Conservation (phyloP, 1,284 basidiomycete genomes). For the Xerocomus alliaceus region DNA sequence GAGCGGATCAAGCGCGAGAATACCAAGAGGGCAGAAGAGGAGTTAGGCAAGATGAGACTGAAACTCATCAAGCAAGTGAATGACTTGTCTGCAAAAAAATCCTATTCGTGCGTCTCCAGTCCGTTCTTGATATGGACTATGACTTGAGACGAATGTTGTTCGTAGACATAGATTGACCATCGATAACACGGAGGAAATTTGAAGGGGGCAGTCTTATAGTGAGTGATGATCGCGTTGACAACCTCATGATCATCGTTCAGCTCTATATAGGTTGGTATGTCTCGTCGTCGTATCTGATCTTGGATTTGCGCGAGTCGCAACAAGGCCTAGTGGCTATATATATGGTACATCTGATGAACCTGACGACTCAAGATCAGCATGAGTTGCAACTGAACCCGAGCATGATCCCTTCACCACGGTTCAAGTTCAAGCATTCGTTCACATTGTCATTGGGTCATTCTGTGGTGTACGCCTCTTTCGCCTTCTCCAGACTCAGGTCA, state of each 20-base stretch:
- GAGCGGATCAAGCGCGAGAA: constrained; percentile 6
- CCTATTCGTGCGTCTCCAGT: constrained; percentile 23
- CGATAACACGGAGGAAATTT: not conserved
- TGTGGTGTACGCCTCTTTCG: constrained; percentile 44
- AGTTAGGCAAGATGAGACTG: constrained; percentile 20
- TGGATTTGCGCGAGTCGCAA: constrained; percentile 19
- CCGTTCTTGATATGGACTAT: not conserved
- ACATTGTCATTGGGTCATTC: constrained; percentile 40
- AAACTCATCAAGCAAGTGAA: constrained; percentile 38
- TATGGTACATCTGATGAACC: constrained; percentile 45
- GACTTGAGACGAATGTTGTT: not conserved
- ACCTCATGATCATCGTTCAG: not conserved
- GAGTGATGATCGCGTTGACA: not conserved
- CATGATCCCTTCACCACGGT: constrained; percentile 47
- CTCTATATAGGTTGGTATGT: not conserved
- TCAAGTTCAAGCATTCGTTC: constrained; percentile 40
- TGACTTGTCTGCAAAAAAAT: not conserved
- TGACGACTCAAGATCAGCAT: constrained; percentile 52
- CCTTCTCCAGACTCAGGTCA: not conserved
- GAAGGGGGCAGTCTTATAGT: not conserved
- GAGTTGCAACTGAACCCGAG: constrained; percentile 46
- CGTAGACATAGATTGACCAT: not conserved
- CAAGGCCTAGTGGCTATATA: constrained; percentile 40
- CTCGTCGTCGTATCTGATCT: constrained; percentile 19
- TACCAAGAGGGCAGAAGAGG: constrained; percentile 17